phyloP scores from a whole-genome alignment of 768 basidiomycete genomes.

The Podaxis carcinomalis region DNA sequence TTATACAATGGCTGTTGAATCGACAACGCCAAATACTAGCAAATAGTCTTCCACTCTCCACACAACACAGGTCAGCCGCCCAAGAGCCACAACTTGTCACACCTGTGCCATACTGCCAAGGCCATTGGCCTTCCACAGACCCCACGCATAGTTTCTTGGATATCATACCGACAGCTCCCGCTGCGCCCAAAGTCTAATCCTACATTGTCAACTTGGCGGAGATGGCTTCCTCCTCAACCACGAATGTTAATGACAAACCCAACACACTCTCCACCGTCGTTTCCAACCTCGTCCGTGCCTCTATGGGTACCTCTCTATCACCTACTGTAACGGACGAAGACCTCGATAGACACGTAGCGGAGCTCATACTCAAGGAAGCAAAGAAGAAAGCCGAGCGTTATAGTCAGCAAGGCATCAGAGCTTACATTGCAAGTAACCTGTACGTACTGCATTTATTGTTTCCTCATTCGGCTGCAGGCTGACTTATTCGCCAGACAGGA shows the following conservation, averaged over 20 bases:
- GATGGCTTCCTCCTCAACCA: not conserved
- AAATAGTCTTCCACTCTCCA: not conserved
- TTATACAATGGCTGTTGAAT: not conserved
- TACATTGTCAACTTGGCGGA: not conserved
- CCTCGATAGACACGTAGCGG: constrained; percentile 88
- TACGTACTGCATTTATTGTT: constrained; percentile 22
- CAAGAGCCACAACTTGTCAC: not conserved
- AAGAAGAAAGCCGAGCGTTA: constrained; percentile 87
- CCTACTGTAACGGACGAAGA: constrained; percentile 70
- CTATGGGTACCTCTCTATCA: constrained; percentile 64
- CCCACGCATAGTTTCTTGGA: not conserved
- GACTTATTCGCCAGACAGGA: constrained; percentile 1
- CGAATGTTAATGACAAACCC: not conserved
- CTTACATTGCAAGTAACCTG: constrained; percentile 61
- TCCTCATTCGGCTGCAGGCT: not conserved
- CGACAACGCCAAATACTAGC: constrained; percentile 5
- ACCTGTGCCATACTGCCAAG: not conserved
- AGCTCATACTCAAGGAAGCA: constrained; percentile 89
- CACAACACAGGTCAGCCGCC: not conserved
- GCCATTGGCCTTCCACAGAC: not conserved
- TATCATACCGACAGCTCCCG: not conserved
- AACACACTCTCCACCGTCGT: constrained; percentile 84
- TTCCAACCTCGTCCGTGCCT: constrained; percentile 72
- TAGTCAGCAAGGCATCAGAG: constrained; percentile 69
- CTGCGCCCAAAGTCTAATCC: not conserved